Conservation (phyloP, 2,329 filamentous ascomycete genomes). For the Alternaria longipes region DNA sequence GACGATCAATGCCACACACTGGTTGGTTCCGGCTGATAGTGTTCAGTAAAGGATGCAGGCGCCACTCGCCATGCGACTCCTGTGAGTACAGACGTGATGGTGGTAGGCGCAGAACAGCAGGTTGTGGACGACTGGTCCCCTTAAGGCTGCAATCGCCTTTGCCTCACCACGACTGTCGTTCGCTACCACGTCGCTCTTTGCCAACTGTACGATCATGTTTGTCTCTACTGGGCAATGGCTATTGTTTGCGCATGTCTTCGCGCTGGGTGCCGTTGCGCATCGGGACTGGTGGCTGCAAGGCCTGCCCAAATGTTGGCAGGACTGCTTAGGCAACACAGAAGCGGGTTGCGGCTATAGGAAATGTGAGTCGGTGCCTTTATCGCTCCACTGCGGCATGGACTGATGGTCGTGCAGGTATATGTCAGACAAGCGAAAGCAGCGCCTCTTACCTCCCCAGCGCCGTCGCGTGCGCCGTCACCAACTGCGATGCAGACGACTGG, state of each 20-base stretch:
- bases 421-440: conserved; percentile 31
- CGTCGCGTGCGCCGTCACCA: conserved; percentile 28
- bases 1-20: not conserved
- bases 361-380: conserved; percentile 19
- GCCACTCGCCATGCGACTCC: conserved; percentile 4
- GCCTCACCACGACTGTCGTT: not conserved
- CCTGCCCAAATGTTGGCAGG: conserved; percentile 33
- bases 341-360: conserved; percentile 31
- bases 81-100: not conserved
- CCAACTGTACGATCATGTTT: conserved; percentile 6
- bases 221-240: conserved; percentile 7
- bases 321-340: conserved; percentile 27
- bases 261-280: conserved; percentile 10
- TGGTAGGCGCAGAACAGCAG: not conserved
- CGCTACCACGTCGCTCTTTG: not conserved
- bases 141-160: not conserved
- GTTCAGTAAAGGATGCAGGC: not conserved
- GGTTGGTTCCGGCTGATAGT: conserved; percentile 12
- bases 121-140: not conserved
- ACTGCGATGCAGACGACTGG: conserved; percentile 28
- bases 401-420: conserved; percentile 33
- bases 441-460: conserved; percentile 29
- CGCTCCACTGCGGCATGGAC: not conserved
- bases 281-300: conserved; percentile 30
- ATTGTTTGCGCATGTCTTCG: conserved; percentile 11